Conservation (phyloP, 1,139 yeast species). For the Pneumocystis wakefieldiae region DNA sequence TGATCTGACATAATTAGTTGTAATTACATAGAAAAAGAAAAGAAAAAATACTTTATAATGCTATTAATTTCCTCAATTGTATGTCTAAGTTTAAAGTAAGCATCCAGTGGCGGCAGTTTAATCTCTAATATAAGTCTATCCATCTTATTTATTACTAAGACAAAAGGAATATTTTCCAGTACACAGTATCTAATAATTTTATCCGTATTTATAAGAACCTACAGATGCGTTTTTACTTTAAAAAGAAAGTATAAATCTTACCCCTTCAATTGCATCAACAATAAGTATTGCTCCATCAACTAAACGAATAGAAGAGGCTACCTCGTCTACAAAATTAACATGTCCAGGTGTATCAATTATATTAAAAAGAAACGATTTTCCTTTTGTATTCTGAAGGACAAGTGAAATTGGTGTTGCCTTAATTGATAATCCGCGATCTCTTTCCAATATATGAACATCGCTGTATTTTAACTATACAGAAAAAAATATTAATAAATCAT, state of each 20-base stretch:
- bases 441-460: slow-evolving; percentile 58
- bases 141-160: slow-evolving; percentile 60
- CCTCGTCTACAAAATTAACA: slow-evolving; percentile 64
- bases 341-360: slow-evolving; percentile 88
- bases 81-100: slow-evolving; percentile 51
- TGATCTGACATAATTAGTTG: slow-evolving; percentile 1
- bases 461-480: slow-evolving; percentile 40
- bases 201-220: slow-evolving; percentile 32
- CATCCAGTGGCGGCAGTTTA: slow-evolving; percentile 56
- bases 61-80: slow-evolving; percentile 51
- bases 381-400: slow-evolving; percentile 40
- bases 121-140: slow-evolving; percentile 72
- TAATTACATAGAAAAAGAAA: slow-evolving; percentile 18
- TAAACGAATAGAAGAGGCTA: slow-evolving; percentile 39
- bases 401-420: slow-evolving; percentile 50
- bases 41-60: slow-evolving; percentile 28
- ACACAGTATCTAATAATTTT: slow-evolving; percentile 37
- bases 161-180: slow-evolving; percentile 35
- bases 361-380: slow-evolving; percentile 45
- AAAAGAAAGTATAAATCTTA: slow-evolving; percentile 18
- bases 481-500: neutral
- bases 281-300: slow-evolving; percentile 57
- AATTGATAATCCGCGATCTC: slow-evolving; percentile 54
- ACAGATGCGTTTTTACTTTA: neutral
- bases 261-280: slow-evolving; percentile 76